A percentile compares a stretch with the other conserved stretches of the same genome.
Conservation (phyloP, 2,329 filamentous ascomycete genomes). For the Thielaviopsis populi region DNA sequence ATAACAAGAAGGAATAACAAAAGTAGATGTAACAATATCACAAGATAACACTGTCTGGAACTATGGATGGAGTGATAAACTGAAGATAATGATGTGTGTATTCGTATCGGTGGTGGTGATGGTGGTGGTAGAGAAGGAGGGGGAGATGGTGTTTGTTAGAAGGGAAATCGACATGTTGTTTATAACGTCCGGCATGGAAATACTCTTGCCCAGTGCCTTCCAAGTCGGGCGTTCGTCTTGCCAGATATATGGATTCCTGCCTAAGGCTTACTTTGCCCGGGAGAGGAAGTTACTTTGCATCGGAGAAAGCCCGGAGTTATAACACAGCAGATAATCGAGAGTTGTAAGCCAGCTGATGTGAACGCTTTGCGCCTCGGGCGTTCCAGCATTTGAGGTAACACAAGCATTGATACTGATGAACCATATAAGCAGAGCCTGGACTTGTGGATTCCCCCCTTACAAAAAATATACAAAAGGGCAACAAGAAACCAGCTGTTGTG, state of each 20-base stretch:
- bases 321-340: neutral
- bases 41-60: neutral
- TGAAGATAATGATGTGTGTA: conserved; percentile 2
- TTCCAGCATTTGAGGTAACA: neutral
- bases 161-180: neutral
- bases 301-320: neutral
- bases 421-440: too few species aligned
- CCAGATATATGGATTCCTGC: neutral
- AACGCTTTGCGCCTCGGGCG: neutral
- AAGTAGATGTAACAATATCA: neutral
- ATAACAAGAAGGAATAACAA: neutral
- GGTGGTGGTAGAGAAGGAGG: too few species aligned
- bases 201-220: neutral
- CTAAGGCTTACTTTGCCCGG: neutral
- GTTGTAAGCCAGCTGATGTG: neutral
- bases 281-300: neutral
- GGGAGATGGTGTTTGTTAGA: neutral
- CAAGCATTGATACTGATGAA: neutral
- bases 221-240: neutral
- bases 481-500: neutral
- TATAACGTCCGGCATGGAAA: neutral
- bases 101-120: neutral
- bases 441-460: too few species aligned
- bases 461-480: too few species aligned
- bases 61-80: neutral